Conservation (phyloP, 73 alveolate genomes). For the Paraurostyla sp. region DNA sequence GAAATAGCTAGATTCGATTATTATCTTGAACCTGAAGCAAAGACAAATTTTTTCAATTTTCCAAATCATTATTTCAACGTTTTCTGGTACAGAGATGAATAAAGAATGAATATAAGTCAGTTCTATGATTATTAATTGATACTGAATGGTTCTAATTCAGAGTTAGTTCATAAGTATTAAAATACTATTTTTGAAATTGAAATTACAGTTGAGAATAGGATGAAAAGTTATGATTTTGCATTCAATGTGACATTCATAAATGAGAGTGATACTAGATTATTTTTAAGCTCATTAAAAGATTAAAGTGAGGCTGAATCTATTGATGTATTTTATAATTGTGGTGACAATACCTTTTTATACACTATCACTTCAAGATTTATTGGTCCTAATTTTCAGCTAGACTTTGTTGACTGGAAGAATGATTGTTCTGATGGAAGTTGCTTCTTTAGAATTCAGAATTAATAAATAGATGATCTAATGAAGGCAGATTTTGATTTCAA, state of each 20-base stretch:
- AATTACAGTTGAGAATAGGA: neutral
- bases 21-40: neutral
- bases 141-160: neutral
- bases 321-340: constrained; percentile 30
- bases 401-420: too few relatives aligned
- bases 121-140: neutral
- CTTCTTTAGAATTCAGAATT: neutral
- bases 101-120: neutral
- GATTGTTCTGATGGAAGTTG: constrained; percentile 14
- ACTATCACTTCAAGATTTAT: neutral
- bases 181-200: neutral
- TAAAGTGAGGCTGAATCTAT: neutral
- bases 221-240: neutral
- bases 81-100: neutral
- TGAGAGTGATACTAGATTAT: neutral
- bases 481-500: neutral
- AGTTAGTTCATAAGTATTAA: neutral
- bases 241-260: constrained; percentile 25
- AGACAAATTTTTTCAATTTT: neutral
- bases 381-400: constrained; percentile 26
- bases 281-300: neutral
- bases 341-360: neutral
- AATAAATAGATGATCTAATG: neutral
- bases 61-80: neutral
- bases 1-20: neutral